phyloP scores from a whole-genome alignment of 495 filamentous ascomycete genomes.

The Trichocladium uniseriatum region DNA sequence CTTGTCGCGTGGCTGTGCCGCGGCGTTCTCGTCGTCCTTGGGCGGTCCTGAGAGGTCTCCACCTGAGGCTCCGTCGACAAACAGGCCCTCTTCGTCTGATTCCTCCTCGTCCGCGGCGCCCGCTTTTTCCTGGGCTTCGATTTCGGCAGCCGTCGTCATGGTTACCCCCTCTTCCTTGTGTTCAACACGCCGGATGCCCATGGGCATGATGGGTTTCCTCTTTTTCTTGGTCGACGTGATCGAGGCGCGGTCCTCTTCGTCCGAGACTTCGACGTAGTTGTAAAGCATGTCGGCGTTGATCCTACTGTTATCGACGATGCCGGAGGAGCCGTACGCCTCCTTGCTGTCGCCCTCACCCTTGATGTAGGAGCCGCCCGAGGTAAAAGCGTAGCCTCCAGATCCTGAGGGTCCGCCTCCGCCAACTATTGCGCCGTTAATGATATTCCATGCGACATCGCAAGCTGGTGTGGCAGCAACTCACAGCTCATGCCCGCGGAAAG shows the following conservation, averaged over 20 bases:
- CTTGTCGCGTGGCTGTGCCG: constrained; percentile 15
- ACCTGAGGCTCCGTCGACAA: constrained; percentile 22
- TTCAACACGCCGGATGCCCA: constrained; percentile 45
- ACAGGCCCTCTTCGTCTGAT: constrained; percentile 36
- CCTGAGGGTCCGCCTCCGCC: constrained; percentile 23
- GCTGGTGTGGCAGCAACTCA: constrained; percentile 20
- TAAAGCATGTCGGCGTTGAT: constrained; percentile 38
- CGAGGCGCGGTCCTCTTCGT: constrained; percentile 20
- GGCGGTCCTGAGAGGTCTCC: constrained; percentile 9
- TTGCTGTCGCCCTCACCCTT: constrained; percentile 9
- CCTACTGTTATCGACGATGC: constrained; percentile 24
- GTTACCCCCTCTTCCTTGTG: constrained; percentile 44
- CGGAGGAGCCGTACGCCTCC: constrained; percentile 16
- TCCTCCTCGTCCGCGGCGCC: constrained; percentile 30
- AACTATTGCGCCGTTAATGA: background rate
- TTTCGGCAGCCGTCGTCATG: constrained; percentile 45
- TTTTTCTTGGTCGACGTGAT: constrained; percentile 12
- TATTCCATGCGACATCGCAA: constrained; percentile 10
- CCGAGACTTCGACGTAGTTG: constrained; percentile 20
- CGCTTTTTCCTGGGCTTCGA: constrained; percentile 29
- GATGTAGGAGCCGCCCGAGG: constrained; percentile 23
- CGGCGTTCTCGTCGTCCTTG: constrained; percentile 27
- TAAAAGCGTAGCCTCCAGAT: constrained; percentile 26
- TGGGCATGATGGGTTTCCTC: constrained; percentile 22
- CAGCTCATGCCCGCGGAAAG: constrained; percentile 28